A percentile compares a stretch with the other conserved stretches of the same genome.
These are phyloP conservation scores for Penicillium verhagenii DNA, from an alignment of 495 filamentous ascomycete genomes.

Conservation along the genomic window DNA sequence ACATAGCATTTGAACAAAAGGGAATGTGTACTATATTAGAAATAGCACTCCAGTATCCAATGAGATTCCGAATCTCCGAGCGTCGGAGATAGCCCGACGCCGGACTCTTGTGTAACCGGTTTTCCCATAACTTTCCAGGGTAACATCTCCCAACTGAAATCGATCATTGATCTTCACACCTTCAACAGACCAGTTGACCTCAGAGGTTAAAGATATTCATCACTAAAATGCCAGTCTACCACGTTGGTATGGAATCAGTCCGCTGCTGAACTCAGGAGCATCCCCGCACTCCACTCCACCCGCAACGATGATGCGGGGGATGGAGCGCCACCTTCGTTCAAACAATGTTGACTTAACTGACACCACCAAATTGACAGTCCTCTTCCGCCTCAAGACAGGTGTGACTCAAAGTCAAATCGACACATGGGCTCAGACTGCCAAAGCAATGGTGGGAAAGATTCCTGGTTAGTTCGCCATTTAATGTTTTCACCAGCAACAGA, in stretches of 20 bases:
- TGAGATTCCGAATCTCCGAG: neutral
- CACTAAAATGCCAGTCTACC: constrained; percentile 34
- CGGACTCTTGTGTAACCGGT: too few relatives aligned
- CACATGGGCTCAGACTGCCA: constrained; percentile 26
- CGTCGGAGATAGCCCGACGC: constrained; percentile 14
- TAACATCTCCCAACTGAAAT: neutral
- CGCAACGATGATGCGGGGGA: constrained; percentile 5
- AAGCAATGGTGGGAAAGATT: constrained; percentile 41
- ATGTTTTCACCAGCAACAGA: neutral
- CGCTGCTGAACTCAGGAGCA: neutral
- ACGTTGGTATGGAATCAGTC: constrained; percentile 33
- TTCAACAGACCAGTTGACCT: neutral
- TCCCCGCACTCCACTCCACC: neutral
- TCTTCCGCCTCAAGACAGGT: constrained; percentile 44
- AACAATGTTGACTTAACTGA: neutral
- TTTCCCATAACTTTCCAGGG: too few relatives aligned
- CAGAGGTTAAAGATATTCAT: neutral
- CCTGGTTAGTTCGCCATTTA: constrained; percentile 24
- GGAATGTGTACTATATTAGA: too few relatives aligned
- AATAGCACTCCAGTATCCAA: too few relatives aligned
- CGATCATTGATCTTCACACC: neutral
- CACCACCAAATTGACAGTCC: constrained; percentile 28
- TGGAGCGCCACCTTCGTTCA: neutral
- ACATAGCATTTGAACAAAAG: too few relatives aligned
- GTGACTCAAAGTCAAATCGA: constrained; percentile 32